Percentiles rank a stretch among this genome's conserved stretches.
These are phyloP conservation scores for Backusella tarrabulga DNA, from an alignment of 192 early-diverging fungal species.

Conservation along the genomic window DNA sequence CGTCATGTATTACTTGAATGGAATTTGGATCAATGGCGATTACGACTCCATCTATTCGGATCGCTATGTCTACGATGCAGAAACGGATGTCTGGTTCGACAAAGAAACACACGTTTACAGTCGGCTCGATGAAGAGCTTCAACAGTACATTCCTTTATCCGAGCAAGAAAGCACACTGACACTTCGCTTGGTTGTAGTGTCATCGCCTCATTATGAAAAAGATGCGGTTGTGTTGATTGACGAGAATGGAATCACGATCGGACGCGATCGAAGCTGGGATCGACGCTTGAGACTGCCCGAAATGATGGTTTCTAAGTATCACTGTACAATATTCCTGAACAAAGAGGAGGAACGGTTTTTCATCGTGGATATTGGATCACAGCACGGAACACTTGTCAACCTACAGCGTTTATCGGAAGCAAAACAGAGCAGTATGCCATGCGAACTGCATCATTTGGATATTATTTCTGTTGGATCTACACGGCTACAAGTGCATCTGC, in stretches of 20 bases:
- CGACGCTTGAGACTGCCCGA: constrained; percentile 61
- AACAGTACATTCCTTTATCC: constrained; percentile 50
- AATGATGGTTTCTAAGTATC: constrained; percentile 63
- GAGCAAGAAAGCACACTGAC: constrained; percentile 41
- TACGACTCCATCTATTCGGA: constrained; percentile 19
- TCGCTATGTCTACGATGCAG: constrained; percentile 45
- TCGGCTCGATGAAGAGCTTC: constrained; percentile 47
- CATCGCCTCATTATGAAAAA: constrained; percentile 42
- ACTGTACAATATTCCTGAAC: constrained; percentile 53
- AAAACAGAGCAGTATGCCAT: constrained; percentile 62
- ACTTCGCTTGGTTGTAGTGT: constrained; percentile 57
- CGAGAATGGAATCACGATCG: constrained; percentile 54
- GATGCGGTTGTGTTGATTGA: constrained; percentile 55
- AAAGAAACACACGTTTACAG: constrained; percentile 45
- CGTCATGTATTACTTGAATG: constrained; percentile 2
- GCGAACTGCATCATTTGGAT: constrained; percentile 55
- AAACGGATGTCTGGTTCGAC: constrained; percentile 55
- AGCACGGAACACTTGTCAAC: constrained; percentile 77
- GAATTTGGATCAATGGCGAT: not conserved
- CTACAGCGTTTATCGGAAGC: constrained; percentile 57
- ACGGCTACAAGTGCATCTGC: constrained; percentile 60
- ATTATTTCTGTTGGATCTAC: constrained; percentile 57
- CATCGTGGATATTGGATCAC: constrained; percentile 68
- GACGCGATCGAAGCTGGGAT: constrained; percentile 54
- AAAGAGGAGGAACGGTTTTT: constrained; percentile 6